These are phyloP conservation scores for Solanum appendiculatum DNA, from an alignment of 257 asterid species.

Conservation along the genomic window DNA sequence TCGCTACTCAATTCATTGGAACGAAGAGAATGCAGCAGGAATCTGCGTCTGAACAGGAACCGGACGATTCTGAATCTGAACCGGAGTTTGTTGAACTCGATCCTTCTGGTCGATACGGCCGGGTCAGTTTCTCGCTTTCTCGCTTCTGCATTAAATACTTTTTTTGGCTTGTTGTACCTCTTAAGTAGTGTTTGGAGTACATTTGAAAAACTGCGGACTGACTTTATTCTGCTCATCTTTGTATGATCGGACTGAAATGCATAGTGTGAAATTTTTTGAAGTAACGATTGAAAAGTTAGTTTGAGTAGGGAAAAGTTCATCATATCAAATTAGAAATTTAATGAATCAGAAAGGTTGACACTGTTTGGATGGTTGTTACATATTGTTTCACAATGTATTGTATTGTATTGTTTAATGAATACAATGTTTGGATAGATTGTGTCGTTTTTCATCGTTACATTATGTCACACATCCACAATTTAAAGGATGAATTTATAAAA, in stretches of 20 bases:
- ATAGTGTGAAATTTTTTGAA: not conserved
- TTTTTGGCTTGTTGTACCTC: not conserved
- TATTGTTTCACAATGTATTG: not conserved
- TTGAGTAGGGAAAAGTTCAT: not conserved
- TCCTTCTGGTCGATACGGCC: conserved; percentile 83
- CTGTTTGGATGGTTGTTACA: not conserved
- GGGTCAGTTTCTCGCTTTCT: conserved; percentile 34
- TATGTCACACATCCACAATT: not conserved
- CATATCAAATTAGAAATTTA: not conserved
- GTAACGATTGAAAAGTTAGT: not conserved
- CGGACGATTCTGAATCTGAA: conserved; percentile 65
- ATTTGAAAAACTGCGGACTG: not conserved
- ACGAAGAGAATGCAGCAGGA: conserved; percentile 50
- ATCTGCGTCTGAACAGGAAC: conserved; percentile 54
- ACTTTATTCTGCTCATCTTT: not conserved
- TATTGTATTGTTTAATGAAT: not conserved
- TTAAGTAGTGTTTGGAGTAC: not conserved
- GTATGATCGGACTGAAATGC: not conserved
- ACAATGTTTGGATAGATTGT: not conserved
- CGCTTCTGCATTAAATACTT: not conserved
- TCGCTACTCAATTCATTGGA: not conserved
- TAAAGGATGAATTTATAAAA: not conserved
- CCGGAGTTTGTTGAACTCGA: conserved; percentile 83
- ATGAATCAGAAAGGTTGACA: not conserved
- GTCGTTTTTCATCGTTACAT: not conserved